Conservation (phyloP, 2,329 filamentous ascomycete genomes). For the Akanthomyces lecanii region DNA sequence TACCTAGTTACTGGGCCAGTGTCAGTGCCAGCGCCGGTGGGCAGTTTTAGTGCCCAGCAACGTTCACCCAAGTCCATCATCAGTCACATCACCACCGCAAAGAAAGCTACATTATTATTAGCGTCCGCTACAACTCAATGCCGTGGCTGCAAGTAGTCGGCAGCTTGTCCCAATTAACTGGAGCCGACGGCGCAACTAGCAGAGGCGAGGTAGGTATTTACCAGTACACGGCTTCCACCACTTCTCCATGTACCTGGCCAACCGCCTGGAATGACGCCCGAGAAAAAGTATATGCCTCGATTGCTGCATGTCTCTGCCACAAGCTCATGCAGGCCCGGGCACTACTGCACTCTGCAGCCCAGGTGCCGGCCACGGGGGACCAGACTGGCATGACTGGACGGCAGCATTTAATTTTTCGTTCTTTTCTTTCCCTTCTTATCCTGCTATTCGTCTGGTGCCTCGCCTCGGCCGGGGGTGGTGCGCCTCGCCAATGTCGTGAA, state of each 20-base stretch:
- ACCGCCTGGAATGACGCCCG: slow-evolving; percentile 5
- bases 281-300: slow-evolving; percentile 3
- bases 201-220: not conserved
- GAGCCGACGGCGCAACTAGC: not conserved
- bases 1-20: no score
- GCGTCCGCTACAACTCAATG: no score
- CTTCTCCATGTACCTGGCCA: not conserved
- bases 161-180: no score
- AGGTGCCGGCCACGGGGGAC: not conserved
- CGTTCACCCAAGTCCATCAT: no score
- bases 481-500: slow-evolving; percentile 3
- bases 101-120: no score
- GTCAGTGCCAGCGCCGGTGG: no score
- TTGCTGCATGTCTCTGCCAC: slow-evolving; percentile 13
- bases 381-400: not conserved
- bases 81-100: no score
- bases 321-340: slow-evolving; percentile 8
- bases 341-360: slow-evolving; percentile 15
- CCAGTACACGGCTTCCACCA: not conserved
- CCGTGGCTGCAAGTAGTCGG: no score
- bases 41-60: no score
- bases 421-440: not conserved
- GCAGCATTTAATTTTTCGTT: not conserved
- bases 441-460: not conserved
- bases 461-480: not conserved